Conservation (phyloP, 2,329 filamentous ascomycete species). For the Daldinia sp. region DNA sequence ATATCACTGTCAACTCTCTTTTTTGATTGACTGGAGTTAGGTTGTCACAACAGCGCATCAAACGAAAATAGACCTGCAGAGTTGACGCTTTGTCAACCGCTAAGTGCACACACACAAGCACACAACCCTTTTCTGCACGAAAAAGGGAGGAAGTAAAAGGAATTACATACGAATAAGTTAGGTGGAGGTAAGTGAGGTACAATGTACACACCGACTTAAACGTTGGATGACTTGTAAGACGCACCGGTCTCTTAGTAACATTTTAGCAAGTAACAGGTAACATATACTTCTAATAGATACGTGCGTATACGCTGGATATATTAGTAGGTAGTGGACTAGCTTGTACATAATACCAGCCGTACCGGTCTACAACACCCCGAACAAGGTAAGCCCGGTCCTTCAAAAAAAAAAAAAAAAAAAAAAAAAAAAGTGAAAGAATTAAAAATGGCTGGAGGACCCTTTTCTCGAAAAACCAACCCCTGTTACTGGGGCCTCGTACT, state of each 20-base stretch:
- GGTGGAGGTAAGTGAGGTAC: neutral
- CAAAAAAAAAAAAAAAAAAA: constrained; percentile 18
- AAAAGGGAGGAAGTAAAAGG: constrained; percentile 35
- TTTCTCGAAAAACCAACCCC: constrained; percentile 37
- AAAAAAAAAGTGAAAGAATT: constrained; percentile 33
- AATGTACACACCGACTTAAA: constrained; percentile 2
- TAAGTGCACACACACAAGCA: constrained; percentile 5
- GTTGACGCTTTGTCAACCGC: constrained; percentile 26
- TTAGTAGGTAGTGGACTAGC: too few species aligned
- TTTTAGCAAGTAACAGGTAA: constrained; percentile 13
- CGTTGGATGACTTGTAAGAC: constrained; percentile 3
- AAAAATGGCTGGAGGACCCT: constrained; percentile 43
- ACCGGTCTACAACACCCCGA: constrained; percentile 23
- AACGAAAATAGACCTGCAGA: constrained; percentile 36
- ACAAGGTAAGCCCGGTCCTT: constrained; percentile 30
- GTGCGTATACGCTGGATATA: neutral
- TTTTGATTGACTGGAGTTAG: constrained; percentile 33
- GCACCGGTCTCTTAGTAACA: constrained; percentile 15
- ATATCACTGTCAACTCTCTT: constrained; percentile 20
- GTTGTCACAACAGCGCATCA: constrained; percentile 35
- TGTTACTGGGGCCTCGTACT: constrained; percentile 32
- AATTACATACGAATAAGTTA: too few species aligned
- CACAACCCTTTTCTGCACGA: constrained; percentile 37
- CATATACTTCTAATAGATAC: constrained; percentile 17
- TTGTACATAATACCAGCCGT: neutral